Evolutionary conservation across 257 asterid species (phyloP), one percentile per base, ranked within the genome.

Genomic region (Gentiana dahurica): DNA sequence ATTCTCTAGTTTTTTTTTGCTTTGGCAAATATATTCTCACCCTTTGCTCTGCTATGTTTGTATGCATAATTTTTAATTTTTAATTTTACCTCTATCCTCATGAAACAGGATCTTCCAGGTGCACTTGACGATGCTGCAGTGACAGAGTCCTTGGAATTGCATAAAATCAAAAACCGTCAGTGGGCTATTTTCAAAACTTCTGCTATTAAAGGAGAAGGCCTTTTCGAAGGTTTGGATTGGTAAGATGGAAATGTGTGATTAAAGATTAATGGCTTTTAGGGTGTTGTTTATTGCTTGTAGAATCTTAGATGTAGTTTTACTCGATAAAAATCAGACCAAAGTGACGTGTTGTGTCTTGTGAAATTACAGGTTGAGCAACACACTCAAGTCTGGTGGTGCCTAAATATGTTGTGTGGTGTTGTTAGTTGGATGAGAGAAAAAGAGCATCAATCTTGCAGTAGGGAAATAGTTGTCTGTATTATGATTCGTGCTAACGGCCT

Each of bases 161-260:
- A 87, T 78, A 81, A 77, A 78, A 90, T 90, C 65, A 87, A 90
- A 72, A 90, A 63, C 72, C 84, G 98, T 13, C 98, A 87, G 57
- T 90, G 98, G 98, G 64, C 95, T 52, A 90, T 90, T 59, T 90
- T 90, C 51, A 87, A 87, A 83, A 82, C 98, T 50, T 90, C 96
- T 48, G 98, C 98, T 63, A 59, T 90, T 45, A 90, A 87, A 76
- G 98, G 98, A 66, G 98, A 90, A 72, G 98, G 98, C 55, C 78
- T 90, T 59, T 87, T 82, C 62, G 98, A 90, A 73, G 98, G 98
- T 49, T 73, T 90, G 69, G 93, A 87, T 79, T 87, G 96, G 96
- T 87, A 69, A 75, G 76, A 38, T 34, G 8, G 7, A 34, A 13
- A 12, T 24, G 46, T 51, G 45, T 36, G 12, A 37, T 57, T 52